phyloP scores from a whole-genome alignment of 1,284 basidiomycete species.

The Neolentinus lepideus region DNA sequence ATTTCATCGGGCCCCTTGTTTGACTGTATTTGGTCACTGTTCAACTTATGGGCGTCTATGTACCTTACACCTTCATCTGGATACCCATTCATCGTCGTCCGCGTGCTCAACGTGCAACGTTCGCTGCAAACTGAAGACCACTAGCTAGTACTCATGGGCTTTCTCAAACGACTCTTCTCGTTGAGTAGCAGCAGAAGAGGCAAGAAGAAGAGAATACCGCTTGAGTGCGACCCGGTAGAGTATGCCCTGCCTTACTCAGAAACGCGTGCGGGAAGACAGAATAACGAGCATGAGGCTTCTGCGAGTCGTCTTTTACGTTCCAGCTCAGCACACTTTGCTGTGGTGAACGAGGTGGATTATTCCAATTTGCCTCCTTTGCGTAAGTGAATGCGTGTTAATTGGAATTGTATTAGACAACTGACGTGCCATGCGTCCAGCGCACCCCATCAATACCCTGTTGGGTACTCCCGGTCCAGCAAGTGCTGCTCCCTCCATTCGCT shows the following conservation, averaged over 20 bases:
- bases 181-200: constrained; percentile 52
- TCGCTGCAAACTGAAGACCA: no score
- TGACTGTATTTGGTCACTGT: neutral
- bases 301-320: constrained; percentile 58
- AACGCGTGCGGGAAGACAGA: neutral
- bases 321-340: constrained; percentile 57
- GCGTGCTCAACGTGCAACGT: no score
- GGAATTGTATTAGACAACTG: constrained; percentile 1
- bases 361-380: constrained; percentile 56
- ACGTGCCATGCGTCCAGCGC: constrained; percentile 34
- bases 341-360: constrained; percentile 48
- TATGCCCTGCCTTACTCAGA: neutral
- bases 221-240: constrained; percentile 4
- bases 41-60: neutral
- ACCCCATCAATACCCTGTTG: constrained; percentile 54
- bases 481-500: constrained; percentile 26
- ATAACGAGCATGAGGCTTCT: constrained; percentile 51
- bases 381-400: constrained; percentile 29
- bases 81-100: no score
- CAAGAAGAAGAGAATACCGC: constrained; percentile 32
- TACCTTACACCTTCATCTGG: neutral
- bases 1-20: neutral
- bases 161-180: constrained; percentile 66
- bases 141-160: constrained; percentile 41
- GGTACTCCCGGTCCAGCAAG: constrained; percentile 33